Evolutionary conservation across 2,329 filamentous ascomycete genomes (phyloP).

Genomic region (Chaetomiaceae sp.): DNA sequence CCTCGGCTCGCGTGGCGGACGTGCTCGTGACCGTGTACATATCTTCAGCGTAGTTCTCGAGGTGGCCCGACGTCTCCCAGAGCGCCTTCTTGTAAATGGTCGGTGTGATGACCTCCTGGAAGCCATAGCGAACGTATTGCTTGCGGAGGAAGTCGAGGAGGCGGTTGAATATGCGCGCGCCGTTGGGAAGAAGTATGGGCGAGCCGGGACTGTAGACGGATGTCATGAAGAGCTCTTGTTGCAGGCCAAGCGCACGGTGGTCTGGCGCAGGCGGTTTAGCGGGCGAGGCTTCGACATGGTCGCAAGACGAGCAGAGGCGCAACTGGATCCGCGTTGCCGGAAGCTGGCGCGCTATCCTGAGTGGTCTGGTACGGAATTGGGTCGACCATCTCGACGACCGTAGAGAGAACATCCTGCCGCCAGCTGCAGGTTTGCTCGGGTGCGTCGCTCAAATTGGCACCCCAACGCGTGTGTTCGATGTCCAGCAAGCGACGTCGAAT

Average conservation of each 20-base stretch:
- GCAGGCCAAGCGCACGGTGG: slow-evolving; percentile 53
- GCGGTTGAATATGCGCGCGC: slow-evolving; percentile 76
- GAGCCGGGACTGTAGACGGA: slow-evolving; percentile 79
- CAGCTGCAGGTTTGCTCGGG: not conserved
- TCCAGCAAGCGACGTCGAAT: no score
- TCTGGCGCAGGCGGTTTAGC: slow-evolving; percentile 36
- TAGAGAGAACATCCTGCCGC: slow-evolving; percentile 20
- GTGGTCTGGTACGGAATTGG: slow-evolving; percentile 5
- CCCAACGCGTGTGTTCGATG: no score
- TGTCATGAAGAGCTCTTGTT: slow-evolving; percentile 73
- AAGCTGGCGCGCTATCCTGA: slow-evolving; percentile 5
- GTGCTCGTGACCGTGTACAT: slow-evolving; percentile 76
- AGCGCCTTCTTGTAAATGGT: slow-evolving; percentile 86
- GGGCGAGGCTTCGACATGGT: not conserved
- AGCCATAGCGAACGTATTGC: slow-evolving; percentile 79
- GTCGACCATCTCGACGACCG: slow-evolving; percentile 17
- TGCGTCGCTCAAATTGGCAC: not conserved
- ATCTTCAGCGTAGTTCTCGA: slow-evolving; percentile 85
- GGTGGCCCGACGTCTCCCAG: slow-evolving; percentile 80
- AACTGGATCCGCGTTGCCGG: slow-evolving; percentile 5
- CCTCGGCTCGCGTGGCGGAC: slow-evolving; percentile 44
- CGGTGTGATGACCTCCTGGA: slow-evolving; percentile 81
- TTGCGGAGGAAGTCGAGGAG: slow-evolving; percentile 74
- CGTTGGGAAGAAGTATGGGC: slow-evolving; percentile 76
- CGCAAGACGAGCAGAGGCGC: slow-evolving; percentile 23